Base-by-base conservation (phyloP, 2,329 filamentous ascomycete species). In the Bipolaris gigantea region DNA sequence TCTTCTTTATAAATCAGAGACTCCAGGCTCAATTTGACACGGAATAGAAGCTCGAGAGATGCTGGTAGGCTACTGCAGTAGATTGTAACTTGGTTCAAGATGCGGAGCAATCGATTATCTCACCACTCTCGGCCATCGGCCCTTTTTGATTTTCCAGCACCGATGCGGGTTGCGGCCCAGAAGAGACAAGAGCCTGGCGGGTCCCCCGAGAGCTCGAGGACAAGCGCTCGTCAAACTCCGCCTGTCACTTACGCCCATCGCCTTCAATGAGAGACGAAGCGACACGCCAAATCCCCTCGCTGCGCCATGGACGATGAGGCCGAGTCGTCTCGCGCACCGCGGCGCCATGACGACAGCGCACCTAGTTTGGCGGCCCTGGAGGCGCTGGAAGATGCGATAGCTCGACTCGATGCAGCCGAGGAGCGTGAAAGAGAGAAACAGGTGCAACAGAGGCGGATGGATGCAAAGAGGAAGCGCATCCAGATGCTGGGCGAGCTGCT, bases 401-500 rank as follows among this genome's bases (percentile, higher is more conserved):
- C 47, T 34, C 52, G 55, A 13, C 44, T 59, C 7, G 62, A 69
- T 21, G 57, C 65, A 27, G 63, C 65, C 5, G 60, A 60, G 32
- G 61, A 62, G 19, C 60, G 56, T 32, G 45, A 61, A 35, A 62
- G 60, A 35, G 59, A 62, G 15, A 58, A 67, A 44, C 46, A 44
- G 7, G 57, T 49, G 13, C 68, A 65, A 36, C 67, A 72, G 53
- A 50, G 69, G 43, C 56, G 67, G 21, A 11, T 71, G 23, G 70
- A 73, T 59, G 71, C 70, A 32, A 74, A 72, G 55, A 61, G 67
- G 42, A 73, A 74, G 64, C 57, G 73, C 40, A 64, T 75, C 15
- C 62, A 60, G 16, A 70, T 72, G 56, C 77, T 87, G 36, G 81
- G 85, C 61, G 78, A 83, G 49, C 67, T 86, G 45, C 75, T 86